Conservation (phyloP, 805 yeast species). For the Saturnispora quitensis region DNA sequence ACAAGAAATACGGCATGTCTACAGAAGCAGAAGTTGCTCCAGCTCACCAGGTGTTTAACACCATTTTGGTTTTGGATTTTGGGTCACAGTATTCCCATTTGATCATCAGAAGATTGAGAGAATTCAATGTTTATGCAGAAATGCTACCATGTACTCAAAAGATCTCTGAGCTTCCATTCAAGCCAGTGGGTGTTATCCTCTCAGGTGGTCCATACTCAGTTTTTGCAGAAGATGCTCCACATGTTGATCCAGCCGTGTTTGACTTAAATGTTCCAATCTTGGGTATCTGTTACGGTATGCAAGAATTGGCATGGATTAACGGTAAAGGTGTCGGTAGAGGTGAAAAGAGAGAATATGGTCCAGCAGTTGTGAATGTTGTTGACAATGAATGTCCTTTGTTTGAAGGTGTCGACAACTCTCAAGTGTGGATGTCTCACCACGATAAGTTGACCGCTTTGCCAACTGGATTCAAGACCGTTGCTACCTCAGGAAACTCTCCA, state of each 20-base stretch:
- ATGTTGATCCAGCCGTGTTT: constrained; percentile 91
- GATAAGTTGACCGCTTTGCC: constrained; percentile 92
- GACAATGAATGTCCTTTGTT: constrained; percentile 65
- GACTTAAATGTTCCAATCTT: constrained; percentile 86
- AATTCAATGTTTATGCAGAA: constrained; percentile 96
- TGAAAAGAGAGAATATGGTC: constrained; percentile 97
- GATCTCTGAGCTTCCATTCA: constrained; percentile 85
- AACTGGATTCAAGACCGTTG: constrained; percentile 78
- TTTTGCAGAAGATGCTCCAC: constrained; percentile 91
- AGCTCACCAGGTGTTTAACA: constrained; percentile 87
- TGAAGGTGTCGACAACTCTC: constrained; percentile 84
- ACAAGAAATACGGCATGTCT: constrained; percentile 9
- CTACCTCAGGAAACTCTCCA: constrained; percentile 90
- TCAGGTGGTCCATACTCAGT: constrained; percentile 99
- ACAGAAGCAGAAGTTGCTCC: constrained; percentile 29
- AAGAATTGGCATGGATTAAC: constrained; percentile 96
- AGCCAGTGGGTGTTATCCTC: constrained; percentile 90
- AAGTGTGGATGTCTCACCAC: constrained; percentile 99
- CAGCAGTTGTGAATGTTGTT: constrained; percentile 82
- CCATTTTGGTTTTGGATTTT: constrained; percentile 93
- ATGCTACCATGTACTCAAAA: constrained; percentile 99
- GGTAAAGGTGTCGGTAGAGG: constrained; percentile 92
- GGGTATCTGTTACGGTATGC: constrained; percentile 99
- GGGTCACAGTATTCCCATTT: constrained; percentile 98
- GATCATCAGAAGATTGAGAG: constrained; percentile 95